These are phyloP conservation scores for Trichoderma sp. DNA, from an alignment of 2,329 filamentous ascomycete genomes.

Conservation along the genomic window DNA sequence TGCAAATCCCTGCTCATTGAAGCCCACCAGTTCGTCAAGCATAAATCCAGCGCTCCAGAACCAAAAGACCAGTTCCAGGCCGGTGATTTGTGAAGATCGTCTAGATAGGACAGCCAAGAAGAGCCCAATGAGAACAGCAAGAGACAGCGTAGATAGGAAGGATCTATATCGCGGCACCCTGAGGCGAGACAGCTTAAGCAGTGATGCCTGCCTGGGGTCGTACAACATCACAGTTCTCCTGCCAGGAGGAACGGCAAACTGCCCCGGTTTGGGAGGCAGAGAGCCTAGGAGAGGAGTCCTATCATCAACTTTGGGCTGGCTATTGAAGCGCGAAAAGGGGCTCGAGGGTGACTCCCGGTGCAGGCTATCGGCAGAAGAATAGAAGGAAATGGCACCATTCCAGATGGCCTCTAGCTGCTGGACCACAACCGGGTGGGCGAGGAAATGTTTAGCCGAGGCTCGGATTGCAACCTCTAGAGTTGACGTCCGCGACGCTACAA, in stretches of 20 bases:
- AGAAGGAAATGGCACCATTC: conserved; percentile 94
- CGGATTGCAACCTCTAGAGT: conserved; percentile 92
- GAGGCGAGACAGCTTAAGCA: conserved; percentile 87
- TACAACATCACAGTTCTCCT: conserved; percentile 83
- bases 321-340: conserved; percentile 29
- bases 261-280: conserved; percentile 34
- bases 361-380: conserved; percentile 81
- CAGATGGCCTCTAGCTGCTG: conserved; percentile 97
- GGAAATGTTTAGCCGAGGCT: conserved; percentile 87
- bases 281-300: conserved; percentile 55
- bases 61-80: conserved; percentile 89
- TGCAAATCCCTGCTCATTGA: conserved; percentile 95
- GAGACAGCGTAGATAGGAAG: conserved; percentile 83
- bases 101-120: conserved; percentile 80
- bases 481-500: conserved; percentile 74
- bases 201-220: conserved; percentile 83
- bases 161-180: conserved; percentile 91
- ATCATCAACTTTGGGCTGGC: conserved; percentile 41
- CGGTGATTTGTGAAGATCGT: conserved; percentile 77
- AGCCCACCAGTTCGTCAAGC: conserved; percentile 93
- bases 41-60: conserved; percentile 97
- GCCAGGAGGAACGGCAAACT: conserved; percentile 44
- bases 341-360: conserved; percentile 58
- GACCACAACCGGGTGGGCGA: conserved; percentile 88
- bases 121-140: conserved; percentile 79